Conservation (phyloP, 2,329 filamentous ascomycete genomes). For the Fusarium sp. region DNA sequence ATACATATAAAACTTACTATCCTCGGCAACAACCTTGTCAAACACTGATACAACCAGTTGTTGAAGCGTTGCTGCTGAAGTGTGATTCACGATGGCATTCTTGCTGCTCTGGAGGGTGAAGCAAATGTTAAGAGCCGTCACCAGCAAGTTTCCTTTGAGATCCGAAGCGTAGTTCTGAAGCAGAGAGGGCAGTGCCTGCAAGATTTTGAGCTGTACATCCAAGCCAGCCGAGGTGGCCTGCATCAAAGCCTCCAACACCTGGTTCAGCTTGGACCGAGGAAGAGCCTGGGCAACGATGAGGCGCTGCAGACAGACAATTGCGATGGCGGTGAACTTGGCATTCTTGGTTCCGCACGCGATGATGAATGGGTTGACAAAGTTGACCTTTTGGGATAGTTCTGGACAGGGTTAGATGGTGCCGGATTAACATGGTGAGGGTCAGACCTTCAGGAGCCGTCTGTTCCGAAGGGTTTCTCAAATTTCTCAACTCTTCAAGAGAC, state of each 20-base stretch:
- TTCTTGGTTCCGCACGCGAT: slow-evolving; percentile 93
- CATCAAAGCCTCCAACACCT: slow-evolving; percentile 88
- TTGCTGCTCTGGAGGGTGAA: slow-evolving; percentile 92
- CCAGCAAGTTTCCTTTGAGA: slow-evolving; percentile 83
- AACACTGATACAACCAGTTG: slow-evolving; percentile 94
- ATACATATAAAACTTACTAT: slow-evolving; percentile 66
- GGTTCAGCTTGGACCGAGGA: slow-evolving; percentile 81
- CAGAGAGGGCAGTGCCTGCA: slow-evolving; percentile 90
- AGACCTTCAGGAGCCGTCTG: slow-evolving; percentile 54
- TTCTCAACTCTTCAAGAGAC: slow-evolving; percentile 88
- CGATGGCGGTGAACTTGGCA: slow-evolving; percentile 88
- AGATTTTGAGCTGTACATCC: slow-evolving; percentile 94
- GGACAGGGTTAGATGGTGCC: slow-evolving; percentile 38
- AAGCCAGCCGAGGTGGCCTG: slow-evolving; percentile 84
- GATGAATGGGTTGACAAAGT: slow-evolving; percentile 93
- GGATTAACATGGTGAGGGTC: slow-evolving; percentile 19
- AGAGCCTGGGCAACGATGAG: slow-evolving; percentile 86
- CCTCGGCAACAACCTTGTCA: slow-evolving; percentile 87
- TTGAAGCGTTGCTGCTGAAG: slow-evolving; percentile 94
- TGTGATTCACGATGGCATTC: slow-evolving; percentile 93
- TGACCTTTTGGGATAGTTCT: slow-evolving; percentile 86
- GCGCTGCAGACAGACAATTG: slow-evolving; percentile 88
- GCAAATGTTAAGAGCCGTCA: slow-evolving; percentile 88
- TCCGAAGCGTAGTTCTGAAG: slow-evolving; percentile 90
- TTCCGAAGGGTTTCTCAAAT: slow-evolving; percentile 50